These are phyloP conservation scores for Botryosphaeria dothidea DNA, from an alignment of 2,329 filamentous ascomycete species.

Conservation along the genomic window DNA sequence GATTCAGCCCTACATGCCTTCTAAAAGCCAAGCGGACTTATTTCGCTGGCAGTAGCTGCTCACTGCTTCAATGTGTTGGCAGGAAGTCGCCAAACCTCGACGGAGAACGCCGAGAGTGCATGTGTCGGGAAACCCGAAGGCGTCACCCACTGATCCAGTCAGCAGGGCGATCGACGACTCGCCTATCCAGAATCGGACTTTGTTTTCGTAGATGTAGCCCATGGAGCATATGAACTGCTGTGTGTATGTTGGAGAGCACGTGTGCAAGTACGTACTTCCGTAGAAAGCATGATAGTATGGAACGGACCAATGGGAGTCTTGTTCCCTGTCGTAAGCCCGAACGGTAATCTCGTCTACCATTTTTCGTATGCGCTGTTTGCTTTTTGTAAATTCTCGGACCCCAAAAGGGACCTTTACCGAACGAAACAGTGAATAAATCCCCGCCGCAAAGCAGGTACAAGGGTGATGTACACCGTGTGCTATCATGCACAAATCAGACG, in stretches of 20 bases:
- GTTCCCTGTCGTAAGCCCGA: neutral
- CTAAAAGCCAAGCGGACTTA: neutral
- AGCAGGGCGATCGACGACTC: neutral
- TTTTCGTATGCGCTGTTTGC: neutral
- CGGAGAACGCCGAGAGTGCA: neutral
- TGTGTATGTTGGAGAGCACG: neutral
- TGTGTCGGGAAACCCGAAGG: neutral
- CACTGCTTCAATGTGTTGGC: neutral
- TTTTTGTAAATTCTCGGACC: neutral
- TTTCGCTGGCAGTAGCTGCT: neutral
- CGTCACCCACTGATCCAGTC: neutral
- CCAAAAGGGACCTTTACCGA: neutral
- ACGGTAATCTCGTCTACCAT: neutral
- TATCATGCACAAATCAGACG: neutral
- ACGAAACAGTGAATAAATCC: neutral
- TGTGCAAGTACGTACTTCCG: neutral
- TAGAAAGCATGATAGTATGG: neutral
- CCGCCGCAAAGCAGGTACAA: slow-evolving; percentile 2
- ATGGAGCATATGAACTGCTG: neutral
- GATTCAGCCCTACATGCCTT: slow-evolving; percentile 4
- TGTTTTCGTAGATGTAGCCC: neutral
- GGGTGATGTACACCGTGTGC: neutral
- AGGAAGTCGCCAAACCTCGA: neutral
- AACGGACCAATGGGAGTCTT: neutral
- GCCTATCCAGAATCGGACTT: neutral